Evolutionary conservation across 441 rosid genomes (phyloP).

Genomic region (Theobroma grandiflorum): DNA sequence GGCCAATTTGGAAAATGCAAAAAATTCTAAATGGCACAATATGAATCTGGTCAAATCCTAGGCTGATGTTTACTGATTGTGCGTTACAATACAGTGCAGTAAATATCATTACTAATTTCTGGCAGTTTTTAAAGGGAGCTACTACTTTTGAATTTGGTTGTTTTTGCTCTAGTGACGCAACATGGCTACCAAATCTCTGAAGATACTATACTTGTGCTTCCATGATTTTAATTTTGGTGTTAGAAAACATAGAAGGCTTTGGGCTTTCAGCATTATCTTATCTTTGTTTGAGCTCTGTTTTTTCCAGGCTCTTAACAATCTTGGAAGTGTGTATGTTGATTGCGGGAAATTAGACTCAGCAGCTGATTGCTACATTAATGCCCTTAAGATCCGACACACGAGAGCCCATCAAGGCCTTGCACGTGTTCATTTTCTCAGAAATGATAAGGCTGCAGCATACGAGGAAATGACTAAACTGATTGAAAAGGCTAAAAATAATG

Average conservation of each 20-base stretch:
- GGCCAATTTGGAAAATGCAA: not conserved
- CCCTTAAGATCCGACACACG: conserved; percentile 90
- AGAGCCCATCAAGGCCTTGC: conserved; percentile 99
- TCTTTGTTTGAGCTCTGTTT: conserved; percentile 5
- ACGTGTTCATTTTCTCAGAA: conserved; percentile 84
- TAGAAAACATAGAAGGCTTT: not conserved
- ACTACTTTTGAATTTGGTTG: not conserved
- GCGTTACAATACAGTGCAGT: not conserved
- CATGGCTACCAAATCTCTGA: not conserved
- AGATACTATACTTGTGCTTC: not conserved
- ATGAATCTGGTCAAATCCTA: not conserved
- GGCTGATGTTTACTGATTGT: not conserved
- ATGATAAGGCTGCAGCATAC: conserved; percentile 76
- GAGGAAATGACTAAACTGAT: conserved; percentile 93
- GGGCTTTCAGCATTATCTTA: not conserved
- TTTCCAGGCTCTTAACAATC: conserved; percentile 93
- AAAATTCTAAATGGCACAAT: not conserved
- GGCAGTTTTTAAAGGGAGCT: not conserved
- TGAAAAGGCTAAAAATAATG: conserved; percentile 86
- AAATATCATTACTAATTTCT: not conserved
- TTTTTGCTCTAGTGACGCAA: not conserved
- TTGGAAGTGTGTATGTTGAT: conserved; percentile 93
- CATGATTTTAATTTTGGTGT: not conserved
- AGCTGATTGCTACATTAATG: conserved; percentile 94
- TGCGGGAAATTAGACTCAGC: conserved; percentile 75